Evolutionary conservation across 192 early-diverging fungal genomes (phyloP).

Genomic region (Pecoramyces ruminantium): DNA sequence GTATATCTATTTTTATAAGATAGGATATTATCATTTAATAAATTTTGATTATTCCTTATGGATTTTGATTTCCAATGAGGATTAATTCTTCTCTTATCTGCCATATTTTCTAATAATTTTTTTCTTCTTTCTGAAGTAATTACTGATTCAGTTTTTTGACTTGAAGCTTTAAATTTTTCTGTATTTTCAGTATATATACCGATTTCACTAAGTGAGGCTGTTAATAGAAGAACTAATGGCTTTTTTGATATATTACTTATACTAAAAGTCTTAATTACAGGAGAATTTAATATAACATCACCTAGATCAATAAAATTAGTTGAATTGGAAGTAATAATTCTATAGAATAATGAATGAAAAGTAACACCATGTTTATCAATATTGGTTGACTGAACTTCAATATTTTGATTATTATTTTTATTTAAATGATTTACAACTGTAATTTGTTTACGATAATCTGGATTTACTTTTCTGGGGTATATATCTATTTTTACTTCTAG

Average conservation of each 20-base stretch:
- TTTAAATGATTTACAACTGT: slow-evolving; percentile 86
- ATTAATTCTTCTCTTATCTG: background rate
- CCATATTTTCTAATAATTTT: slow-evolving; percentile 1
- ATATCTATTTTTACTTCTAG: slow-evolving; percentile 80
- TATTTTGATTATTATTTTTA: slow-evolving; percentile 70
- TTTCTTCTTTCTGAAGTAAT: background rate
- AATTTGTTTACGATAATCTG: slow-evolving; percentile 91
- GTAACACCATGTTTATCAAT: slow-evolving; percentile 92
- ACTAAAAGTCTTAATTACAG: slow-evolving; percentile 54
- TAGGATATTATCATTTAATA: too few relatives aligned
- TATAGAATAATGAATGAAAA: slow-evolving; percentile 90
- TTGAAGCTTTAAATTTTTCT: background rate
- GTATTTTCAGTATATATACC: background rate
- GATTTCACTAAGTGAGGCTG: slow-evolving; percentile 18
- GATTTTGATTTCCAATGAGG: background rate
- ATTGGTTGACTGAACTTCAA: slow-evolving; percentile 82
- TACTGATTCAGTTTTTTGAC: background rate
- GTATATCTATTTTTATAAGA: background rate
- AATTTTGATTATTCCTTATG: background rate
- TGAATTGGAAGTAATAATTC: slow-evolving; percentile 65
- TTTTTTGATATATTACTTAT: slow-evolving; percentile 68
- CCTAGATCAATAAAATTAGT: slow-evolving; percentile 95
- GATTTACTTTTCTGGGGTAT: slow-evolving; percentile 91
- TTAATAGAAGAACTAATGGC: slow-evolving; percentile 18
- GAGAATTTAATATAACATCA: slow-evolving; percentile 59